phyloP scores from a whole-genome alignment of 2,329 filamentous ascomycete species.

The Colletotrichum magnum region DNA sequence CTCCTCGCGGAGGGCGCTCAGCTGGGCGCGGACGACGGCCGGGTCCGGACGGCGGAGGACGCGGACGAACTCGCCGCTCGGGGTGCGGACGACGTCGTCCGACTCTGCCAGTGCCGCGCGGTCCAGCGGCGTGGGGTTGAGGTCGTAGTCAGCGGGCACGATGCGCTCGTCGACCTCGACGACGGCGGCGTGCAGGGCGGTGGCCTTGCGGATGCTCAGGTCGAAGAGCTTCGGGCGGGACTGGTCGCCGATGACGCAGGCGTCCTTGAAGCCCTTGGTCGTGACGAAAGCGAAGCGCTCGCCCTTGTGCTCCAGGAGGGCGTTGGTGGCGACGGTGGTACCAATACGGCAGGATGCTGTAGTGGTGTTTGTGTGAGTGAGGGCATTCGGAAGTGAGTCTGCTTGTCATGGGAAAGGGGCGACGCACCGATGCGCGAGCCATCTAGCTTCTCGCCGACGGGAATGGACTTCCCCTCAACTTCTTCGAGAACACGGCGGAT shows the following conservation, averaged over 20 bases:
- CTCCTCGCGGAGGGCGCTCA: slow-evolving; percentile 71
- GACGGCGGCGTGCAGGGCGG: slow-evolving; percentile 77
- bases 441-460: slow-evolving; percentile 49
- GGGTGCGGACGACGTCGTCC: slow-evolving; percentile 69
- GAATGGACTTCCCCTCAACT: slow-evolving; percentile 72
- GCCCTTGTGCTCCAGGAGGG: slow-evolving; percentile 80
- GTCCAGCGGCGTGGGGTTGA: slow-evolving; percentile 68
- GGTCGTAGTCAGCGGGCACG: slow-evolving; percentile 80
- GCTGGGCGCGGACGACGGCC: slow-evolving; percentile 64
- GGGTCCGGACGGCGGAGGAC: slow-evolving; percentile 70
- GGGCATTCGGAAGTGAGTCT: not conserved
- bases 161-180: slow-evolving; percentile 81
- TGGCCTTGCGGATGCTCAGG: slow-evolving; percentile 75
- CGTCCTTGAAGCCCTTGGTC: slow-evolving; percentile 79
- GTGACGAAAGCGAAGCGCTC: slow-evolving; percentile 79
- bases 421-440: slow-evolving; percentile 50
- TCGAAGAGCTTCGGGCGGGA: slow-evolving; percentile 80
- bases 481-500: slow-evolving; percentile 76
- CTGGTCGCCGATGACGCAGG: slow-evolving; percentile 81
- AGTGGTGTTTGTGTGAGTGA: slow-evolving; percentile 10
- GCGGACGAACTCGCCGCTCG: slow-evolving; percentile 76
- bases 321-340: slow-evolving; percentile 83
- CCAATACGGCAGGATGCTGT: slow-evolving; percentile 80
- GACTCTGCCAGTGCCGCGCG: slow-evolving; percentile 52
- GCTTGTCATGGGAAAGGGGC: not conserved